Evolutionary conservation across 805 yeast genomes (phyloP).

Genomic region (Blastobotrys peoriensis): DNA sequence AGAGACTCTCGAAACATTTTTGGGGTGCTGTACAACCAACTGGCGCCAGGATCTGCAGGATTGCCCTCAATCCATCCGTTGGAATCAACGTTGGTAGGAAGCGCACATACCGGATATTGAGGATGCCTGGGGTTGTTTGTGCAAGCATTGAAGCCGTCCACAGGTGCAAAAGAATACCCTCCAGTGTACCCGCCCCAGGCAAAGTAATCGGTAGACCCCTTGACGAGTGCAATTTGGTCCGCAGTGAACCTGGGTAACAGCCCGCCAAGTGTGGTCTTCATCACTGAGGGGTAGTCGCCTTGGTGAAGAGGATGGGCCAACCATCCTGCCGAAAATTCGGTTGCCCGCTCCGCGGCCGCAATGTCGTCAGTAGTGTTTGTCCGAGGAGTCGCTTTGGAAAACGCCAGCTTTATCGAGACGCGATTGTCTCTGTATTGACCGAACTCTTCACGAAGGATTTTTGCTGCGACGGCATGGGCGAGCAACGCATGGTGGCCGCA

Average conservation of each 20-base stretch:
- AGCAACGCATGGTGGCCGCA: slow-evolving; percentile 23
- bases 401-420: slow-evolving; percentile 28
- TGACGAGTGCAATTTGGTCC: slow-evolving; percentile 25
- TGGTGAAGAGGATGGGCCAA: slow-evolving; percentile 30
- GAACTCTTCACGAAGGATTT: slow-evolving; percentile 23
- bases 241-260: slow-evolving; percentile 23
- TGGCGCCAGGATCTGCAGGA: slow-evolving; percentile 23
- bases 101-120: slow-evolving; percentile 29
- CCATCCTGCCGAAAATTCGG: slow-evolving; percentile 27
- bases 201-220: slow-evolving; percentile 29
- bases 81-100: slow-evolving; percentile 16
- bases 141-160: slow-evolving; percentile 27
- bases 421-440: slow-evolving; percentile 13
- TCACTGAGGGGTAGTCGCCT: slow-evolving; percentile 30
- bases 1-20: slow-evolving; percentile 15
- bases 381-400: slow-evolving; percentile 27
- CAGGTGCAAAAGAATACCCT: slow-evolving; percentile 20
- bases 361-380: slow-evolving; percentile 22
- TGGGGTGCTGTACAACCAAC: slow-evolving; percentile 26
- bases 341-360: slow-evolving; percentile 26
- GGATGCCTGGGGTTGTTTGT: slow-evolving; percentile 20
- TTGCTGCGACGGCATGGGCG: slow-evolving; percentile 27
- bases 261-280: slow-evolving; percentile 22
- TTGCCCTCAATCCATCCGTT: slow-evolving; percentile 20
- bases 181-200: slow-evolving; percentile 33